These are phyloP conservation scores for Colletotrichum phormii DNA, from an alignment of 2,329 filamentous ascomycete species.

Conservation along the genomic window DNA sequence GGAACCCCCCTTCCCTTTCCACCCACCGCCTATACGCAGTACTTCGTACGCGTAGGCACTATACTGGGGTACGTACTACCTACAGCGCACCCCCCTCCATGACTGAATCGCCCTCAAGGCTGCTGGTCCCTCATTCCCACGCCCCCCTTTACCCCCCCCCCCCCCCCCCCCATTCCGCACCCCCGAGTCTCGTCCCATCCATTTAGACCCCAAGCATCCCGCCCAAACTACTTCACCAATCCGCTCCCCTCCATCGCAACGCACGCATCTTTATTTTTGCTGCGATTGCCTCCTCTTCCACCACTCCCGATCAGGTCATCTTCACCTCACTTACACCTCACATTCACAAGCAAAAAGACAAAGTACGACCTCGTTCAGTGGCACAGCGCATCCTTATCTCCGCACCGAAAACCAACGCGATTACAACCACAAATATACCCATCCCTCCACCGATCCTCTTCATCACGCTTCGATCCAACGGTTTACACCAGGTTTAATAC, in stretches of 20 bases:
- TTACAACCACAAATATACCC: background rate
- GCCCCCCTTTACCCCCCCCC: too few relatives aligned
- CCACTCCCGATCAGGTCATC: background rate
- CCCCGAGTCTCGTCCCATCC: conserved; percentile 5
- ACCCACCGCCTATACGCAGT: background rate
- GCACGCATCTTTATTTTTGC: conserved; percentile 6
- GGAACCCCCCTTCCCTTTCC: background rate
- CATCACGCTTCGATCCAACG: background rate
- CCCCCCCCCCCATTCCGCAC: background rate
- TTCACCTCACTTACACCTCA: background rate
- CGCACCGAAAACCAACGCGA: background rate
- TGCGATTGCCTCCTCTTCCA: conserved; percentile 4
- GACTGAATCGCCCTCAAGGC: conserved; percentile 9
- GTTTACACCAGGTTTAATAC: background rate
- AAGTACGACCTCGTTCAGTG: background rate
- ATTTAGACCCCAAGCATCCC: conserved; percentile 14
- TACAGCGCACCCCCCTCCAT: background rate
- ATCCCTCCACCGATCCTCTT: background rate
- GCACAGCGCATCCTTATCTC: background rate
- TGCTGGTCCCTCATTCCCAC: background rate
- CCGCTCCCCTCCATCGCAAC: conserved; percentile 24
- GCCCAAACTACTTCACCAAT: conserved; percentile 20
- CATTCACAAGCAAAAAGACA: conserved; percentile 8
- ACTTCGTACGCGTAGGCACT: too few relatives aligned
- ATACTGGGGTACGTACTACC: background rate